Conservation (phyloP, 441 rosid genomes). For the Pelargonium fulgidum region DNA sequence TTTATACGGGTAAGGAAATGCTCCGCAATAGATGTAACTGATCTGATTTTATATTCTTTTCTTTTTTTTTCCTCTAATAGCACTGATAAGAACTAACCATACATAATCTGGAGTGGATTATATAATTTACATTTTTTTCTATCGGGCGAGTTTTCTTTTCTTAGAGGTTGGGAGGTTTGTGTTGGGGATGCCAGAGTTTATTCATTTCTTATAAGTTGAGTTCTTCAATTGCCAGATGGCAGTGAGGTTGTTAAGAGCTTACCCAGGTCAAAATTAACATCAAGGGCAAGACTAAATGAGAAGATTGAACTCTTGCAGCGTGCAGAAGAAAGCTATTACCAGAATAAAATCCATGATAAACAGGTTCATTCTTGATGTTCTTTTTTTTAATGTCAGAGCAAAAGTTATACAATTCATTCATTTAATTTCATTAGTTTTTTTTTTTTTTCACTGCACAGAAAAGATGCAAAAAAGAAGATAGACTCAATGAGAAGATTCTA, state of each 20-base stretch:
- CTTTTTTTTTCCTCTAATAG: not conserved
- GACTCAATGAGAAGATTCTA: no score
- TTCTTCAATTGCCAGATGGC: conserved; percentile 40
- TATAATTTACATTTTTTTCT: conserved; percentile 2
- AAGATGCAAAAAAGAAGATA: no score
- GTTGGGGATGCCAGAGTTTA: not conserved
- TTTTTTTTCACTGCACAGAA: no score
- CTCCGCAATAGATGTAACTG: not conserved
- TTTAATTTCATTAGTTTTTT: not conserved
- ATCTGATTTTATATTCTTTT: not conserved
- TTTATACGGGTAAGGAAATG: not conserved
- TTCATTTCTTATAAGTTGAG: conserved; percentile 15
- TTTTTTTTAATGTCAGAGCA: not conserved
- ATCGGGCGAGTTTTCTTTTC: not conserved
- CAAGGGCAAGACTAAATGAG: conserved; percentile 49
- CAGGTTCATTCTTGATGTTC: conserved; percentile 40
- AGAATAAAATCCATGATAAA: conserved; percentile 35
- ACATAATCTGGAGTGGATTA: not conserved
- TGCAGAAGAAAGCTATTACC: conserved; percentile 68
- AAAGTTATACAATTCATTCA: not conserved
- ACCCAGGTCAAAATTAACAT: conserved; percentile 39
- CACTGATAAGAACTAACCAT: not conserved
- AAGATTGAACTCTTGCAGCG: conserved; percentile 61
- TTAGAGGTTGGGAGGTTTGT: not conserved
- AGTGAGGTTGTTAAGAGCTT: conserved; percentile 39